Conservation (phyloP, 331 rosid genomes). For the Cydonia oblonga region DNA sequence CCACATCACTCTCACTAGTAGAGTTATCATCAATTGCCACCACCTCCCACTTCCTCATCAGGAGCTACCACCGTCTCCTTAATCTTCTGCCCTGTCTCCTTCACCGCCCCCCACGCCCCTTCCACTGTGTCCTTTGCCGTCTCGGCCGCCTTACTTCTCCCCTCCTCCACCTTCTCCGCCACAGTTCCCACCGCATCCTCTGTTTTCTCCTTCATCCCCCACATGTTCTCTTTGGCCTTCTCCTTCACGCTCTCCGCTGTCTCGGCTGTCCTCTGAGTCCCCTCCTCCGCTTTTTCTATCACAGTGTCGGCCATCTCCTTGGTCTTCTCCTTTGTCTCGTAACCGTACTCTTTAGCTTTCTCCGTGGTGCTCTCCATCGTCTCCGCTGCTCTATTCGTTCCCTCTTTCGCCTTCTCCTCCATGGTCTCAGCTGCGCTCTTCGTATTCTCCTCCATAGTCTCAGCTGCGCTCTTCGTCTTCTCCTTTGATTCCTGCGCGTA, state of each 20-base stretch:
- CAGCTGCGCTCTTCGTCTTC: background rate
- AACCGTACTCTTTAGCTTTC: background rate
- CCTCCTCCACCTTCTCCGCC: slow-evolving; percentile 24
- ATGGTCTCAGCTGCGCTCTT: background rate
- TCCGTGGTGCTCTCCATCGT: slow-evolving; percentile 26
- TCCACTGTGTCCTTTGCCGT: slow-evolving; percentile 8
- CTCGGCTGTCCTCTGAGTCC: background rate
- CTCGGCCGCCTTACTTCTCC: slow-evolving; percentile 8
- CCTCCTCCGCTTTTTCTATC: slow-evolving; percentile 5
- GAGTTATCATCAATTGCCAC: background rate
- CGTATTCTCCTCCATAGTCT: background rate
- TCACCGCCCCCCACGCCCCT: slow-evolving; percentile 26
- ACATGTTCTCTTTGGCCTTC: slow-evolving; percentile 11
- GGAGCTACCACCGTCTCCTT: slow-evolving; percentile 26
- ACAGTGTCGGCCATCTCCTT: background rate
- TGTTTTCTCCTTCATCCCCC: slow-evolving; percentile 12
- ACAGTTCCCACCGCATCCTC: slow-evolving; percentile 7
- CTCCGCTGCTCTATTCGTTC: slow-evolving; percentile 11
- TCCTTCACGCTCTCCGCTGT: slow-evolving; percentile 9
- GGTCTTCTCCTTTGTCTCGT: slow-evolving; percentile 8
- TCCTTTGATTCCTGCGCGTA: background rate
- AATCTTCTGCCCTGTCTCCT: slow-evolving; percentile 29
- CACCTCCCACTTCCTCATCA: background rate
- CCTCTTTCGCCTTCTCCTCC: slow-evolving; percentile 15
- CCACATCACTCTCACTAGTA: background rate